Percentiles rank a stretch among this genome's conserved stretches.
phyloP scores from a whole-genome alignment of 305 asterid species.

The Fraxinus platypoda region DNA sequence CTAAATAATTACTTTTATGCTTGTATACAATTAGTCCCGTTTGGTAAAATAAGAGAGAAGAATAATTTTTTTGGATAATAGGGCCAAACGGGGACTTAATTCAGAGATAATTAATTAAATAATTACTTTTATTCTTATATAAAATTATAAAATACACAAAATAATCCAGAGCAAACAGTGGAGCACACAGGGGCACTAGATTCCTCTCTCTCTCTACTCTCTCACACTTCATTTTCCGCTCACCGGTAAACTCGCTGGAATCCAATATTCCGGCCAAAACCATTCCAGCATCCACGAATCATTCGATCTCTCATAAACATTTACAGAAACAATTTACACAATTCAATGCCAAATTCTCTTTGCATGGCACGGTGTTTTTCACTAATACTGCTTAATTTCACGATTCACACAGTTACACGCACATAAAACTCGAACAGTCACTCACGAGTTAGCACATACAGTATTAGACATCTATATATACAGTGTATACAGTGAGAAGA shows the following conservation, averaged over 20 bases:
- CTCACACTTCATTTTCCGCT: neutral
- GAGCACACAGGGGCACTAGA: neutral
- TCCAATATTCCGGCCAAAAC: neutral
- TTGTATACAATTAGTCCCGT: neutral
- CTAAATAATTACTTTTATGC: too few species aligned
- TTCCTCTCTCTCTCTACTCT: neutral
- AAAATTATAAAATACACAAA: neutral
- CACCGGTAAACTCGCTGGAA: neutral
- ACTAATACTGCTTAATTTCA: neutral
- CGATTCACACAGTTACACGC: neutral
- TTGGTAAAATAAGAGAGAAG: too few species aligned
- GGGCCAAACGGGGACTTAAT: neutral
- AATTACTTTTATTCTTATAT: neutral
- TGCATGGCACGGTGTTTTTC: neutral
- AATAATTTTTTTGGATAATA: too few species aligned
- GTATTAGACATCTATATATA: neutral
- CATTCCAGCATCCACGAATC: neutral
- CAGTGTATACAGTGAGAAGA: slow-evolving; percentile 16
- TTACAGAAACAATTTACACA: neutral
- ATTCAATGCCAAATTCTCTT: neutral
- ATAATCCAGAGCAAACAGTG: neutral
- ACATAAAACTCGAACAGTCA: neutral
- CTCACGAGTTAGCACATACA: neutral
- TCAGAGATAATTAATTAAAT: too few species aligned
- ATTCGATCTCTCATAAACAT: neutral